These are phyloP conservation scores for Mangifera indica DNA, from an alignment of 345 rosid genomes.

Conservation along the genomic window DNA sequence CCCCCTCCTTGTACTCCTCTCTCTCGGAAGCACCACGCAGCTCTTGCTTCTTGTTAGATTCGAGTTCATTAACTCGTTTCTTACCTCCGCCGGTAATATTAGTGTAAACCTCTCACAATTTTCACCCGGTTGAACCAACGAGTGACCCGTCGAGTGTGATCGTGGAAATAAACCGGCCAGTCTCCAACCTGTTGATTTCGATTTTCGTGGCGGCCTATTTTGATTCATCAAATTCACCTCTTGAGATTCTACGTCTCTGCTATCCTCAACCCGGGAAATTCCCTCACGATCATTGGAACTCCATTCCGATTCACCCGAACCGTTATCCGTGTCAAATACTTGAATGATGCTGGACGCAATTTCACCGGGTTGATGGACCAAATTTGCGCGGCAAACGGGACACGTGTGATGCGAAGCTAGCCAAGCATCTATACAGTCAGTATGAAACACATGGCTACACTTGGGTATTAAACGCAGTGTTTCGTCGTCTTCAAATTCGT, in stretches of 20 bases:
- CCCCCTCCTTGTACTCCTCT: conserved; percentile 54
- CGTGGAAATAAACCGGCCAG: conserved; percentile 41
- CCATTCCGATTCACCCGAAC: conserved; percentile 22
- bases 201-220: conserved; percentile 46
- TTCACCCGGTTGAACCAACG: conserved; percentile 47
- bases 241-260: conserved; percentile 22
- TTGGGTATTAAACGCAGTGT: conserved; percentile 78
- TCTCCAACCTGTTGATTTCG: conserved; percentile 68
- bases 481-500: conserved; percentile 76
- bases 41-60: conserved; percentile 39
- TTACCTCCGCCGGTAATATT: conserved; percentile 62
- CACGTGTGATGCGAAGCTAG: conserved; percentile 60
- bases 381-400: conserved; percentile 82
- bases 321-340: conserved; percentile 23
- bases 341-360: conserved; percentile 15
- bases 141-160: conserved; percentile 54
- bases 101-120: conserved; percentile 66
- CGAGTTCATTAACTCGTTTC: conserved; percentile 41
- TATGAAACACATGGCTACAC: conserved; percentile 82
- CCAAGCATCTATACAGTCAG: conserved; percentile 80
- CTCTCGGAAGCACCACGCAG: conserved; percentile 50
- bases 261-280: conserved; percentile 16
- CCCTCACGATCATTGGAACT: conserved; percentile 15
- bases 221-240: conserved; percentile 33
- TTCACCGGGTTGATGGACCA: conserved; percentile 58